Evolutionary conservation across 305 asterid genomes (phyloP).

Genomic region (Salvia sclarea): DNA sequence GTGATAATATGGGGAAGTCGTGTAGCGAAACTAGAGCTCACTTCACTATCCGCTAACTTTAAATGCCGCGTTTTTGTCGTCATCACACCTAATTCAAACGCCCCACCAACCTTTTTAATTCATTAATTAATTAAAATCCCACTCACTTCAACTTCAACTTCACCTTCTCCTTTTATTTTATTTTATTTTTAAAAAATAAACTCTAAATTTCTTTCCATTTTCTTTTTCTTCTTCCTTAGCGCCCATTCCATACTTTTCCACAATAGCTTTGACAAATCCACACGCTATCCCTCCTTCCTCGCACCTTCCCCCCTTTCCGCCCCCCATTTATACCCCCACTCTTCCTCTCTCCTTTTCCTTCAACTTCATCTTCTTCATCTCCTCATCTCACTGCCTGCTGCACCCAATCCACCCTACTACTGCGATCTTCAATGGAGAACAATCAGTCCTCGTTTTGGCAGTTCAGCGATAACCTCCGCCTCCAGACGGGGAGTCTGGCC

Average conservation of each 20-base stretch:
- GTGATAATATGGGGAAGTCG: background rate
- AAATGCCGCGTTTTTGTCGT: conserved; percentile 57
- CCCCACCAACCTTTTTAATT: background rate
- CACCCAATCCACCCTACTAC: background rate
- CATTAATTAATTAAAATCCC: background rate
- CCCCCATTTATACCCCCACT: conserved; percentile 28
- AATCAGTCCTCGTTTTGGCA: conserved; percentile 85
- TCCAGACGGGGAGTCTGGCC: conserved; percentile 56
- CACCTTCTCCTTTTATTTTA: background rate
- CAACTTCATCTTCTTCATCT: background rate
- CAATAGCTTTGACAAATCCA: conserved; percentile 53
- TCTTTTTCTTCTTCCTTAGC: conserved; percentile 30
- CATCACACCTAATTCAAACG: conserved; percentile 46
- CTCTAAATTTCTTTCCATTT: background rate
- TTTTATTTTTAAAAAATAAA: background rate
- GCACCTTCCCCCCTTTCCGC: conserved; percentile 46
- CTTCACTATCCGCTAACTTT: conserved; percentile 22
- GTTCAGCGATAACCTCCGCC: conserved; percentile 93
- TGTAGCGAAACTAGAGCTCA: conserved; percentile 9
- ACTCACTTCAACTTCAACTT: background rate
- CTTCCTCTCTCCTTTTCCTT: conserved; percentile 18
- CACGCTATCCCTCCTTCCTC: conserved; percentile 51
- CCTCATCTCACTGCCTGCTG: background rate
- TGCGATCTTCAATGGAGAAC: conserved; percentile 45
- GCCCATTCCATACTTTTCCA: conserved; percentile 39